Evolutionary conservation across 2,329 filamentous ascomycete genomes (phyloP).

Genomic region (Trichoderma polysporum): DNA sequence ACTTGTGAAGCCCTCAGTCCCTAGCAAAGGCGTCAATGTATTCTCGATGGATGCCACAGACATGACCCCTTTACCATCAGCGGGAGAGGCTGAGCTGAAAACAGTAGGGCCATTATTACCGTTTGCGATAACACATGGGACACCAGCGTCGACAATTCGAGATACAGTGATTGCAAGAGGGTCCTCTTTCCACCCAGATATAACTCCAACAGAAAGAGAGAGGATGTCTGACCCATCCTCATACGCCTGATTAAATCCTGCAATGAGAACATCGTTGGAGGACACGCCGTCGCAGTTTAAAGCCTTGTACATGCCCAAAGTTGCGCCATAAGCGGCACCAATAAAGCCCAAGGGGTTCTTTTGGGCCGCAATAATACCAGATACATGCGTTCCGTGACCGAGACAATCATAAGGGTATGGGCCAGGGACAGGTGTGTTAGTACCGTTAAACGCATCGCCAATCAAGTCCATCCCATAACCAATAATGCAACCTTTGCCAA

Average conservation of each 20-base stretch:
- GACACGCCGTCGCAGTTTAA: slow-evolving; percentile 35
- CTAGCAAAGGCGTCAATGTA: slow-evolving; percentile 33
- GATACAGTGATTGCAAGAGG: slow-evolving; percentile 38
- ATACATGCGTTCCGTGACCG: slow-evolving; percentile 46
- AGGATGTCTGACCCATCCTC: slow-evolving; percentile 41
- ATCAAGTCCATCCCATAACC: slow-evolving; percentile 44
- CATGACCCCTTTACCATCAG: slow-evolving; percentile 43
- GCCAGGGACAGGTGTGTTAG: slow-evolving; percentile 35
- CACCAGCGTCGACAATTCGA: slow-evolving; percentile 43
- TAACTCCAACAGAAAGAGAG: slow-evolving; percentile 36
- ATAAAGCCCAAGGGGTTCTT: slow-evolving; percentile 37
- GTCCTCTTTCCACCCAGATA: slow-evolving; percentile 32
- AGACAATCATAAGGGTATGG: slow-evolving; percentile 38
- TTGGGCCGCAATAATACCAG: slow-evolving; percentile 47
- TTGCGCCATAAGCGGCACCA: slow-evolving; percentile 41
- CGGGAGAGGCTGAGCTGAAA: slow-evolving; percentile 41
- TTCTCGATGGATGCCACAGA: slow-evolving; percentile 47
- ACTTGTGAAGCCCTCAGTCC: not conserved
- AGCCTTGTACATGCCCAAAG: slow-evolving; percentile 40
- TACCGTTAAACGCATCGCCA: slow-evolving; percentile 36
- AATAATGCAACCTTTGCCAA: slow-evolving; percentile 46
- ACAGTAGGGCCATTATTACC: slow-evolving; percentile 44
- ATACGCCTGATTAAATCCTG: slow-evolving; percentile 41
- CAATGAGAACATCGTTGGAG: slow-evolving; percentile 39
- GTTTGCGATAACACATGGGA: slow-evolving; percentile 41